A percentile compares a stretch with the other conserved stretches of the same genome.
Conservation (phyloP, 306 rosid species). For the Rosa rugosa region DNA sequence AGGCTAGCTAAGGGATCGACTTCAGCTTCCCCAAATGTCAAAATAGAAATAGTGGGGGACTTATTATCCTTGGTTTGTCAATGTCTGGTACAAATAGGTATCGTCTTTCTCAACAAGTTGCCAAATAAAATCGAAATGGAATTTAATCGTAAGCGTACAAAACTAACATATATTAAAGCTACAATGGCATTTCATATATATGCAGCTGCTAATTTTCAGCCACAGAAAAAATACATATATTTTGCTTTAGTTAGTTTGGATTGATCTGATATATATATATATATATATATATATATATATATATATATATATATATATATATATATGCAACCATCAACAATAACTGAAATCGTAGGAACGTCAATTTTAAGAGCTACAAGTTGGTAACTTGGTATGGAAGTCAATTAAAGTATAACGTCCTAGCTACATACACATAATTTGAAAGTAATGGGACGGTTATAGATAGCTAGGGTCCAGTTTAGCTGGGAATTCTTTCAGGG, state of each 20-base stretch:
- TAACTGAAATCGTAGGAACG: neutral
- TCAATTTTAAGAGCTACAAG: neutral
- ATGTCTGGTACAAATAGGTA: neutral
- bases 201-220: neutral
- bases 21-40: conserved; percentile 4
- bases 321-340: neutral
- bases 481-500: neutral
- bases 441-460: neutral
- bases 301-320: too few relatives aligned
- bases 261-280: neutral
- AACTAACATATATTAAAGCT: conserved; percentile 1
- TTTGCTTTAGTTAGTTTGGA: neutral
- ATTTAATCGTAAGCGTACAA: neutral
- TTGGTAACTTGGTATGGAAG: conserved; percentile 10
- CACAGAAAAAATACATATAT: neutral
- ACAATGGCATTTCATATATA: neutral
- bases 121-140: neutral
- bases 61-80: neutral
- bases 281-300: too few relatives aligned
- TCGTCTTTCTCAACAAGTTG: conserved; percentile 19
- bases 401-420: neutral
- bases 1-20: neutral
- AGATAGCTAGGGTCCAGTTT: neutral
- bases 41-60: neutral
- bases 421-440: neutral